Evolutionary conservation across 768 basidiomycete genomes (phyloP).

Genomic region (Dictyophora rubrovolvata): DNA sequence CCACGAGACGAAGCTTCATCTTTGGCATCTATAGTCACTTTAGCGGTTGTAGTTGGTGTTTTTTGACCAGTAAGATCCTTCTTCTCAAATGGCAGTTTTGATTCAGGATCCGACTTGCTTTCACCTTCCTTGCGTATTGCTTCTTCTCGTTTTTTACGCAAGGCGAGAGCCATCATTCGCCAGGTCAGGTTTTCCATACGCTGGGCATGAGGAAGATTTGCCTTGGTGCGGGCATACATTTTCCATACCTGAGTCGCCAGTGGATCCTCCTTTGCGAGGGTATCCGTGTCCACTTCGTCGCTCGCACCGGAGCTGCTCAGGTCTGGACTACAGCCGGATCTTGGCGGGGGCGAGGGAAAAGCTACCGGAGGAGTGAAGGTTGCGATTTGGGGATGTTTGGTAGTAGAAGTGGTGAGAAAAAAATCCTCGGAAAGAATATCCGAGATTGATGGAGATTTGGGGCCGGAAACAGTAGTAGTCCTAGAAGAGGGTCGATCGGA

Average conservation of each 20-base stretch:
- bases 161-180: constrained; percentile 95
- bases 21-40: background rate
- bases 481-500: constrained; percentile 17
- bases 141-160: constrained; percentile 81
- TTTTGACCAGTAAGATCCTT: constrained; percentile 10
- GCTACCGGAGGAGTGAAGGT: constrained; percentile 19
- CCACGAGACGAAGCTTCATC: constrained; percentile 34
- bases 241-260: constrained; percentile 95
- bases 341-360: constrained; percentile 51
- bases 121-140: constrained; percentile 24
- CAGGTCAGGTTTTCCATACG: constrained; percentile 98
- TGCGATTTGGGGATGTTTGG: constrained; percentile 31
- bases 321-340: constrained; percentile 48
- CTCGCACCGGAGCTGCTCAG: constrained; percentile 33
- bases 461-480: constrained; percentile 20
- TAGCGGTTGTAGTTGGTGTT: background rate
- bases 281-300: constrained; percentile 47
- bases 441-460: constrained; percentile 39
- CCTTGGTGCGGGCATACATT: constrained; percentile 87
- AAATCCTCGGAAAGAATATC: constrained; percentile 66
- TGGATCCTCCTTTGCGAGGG: constrained; percentile 74
- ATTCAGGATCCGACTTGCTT: constrained; percentile 5
- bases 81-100: constrained; percentile 12
- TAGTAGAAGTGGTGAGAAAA: constrained; percentile 25
- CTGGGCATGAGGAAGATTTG: constrained; percentile 82